Base-by-base conservation (phyloP, 2,329 filamentous ascomycete genomes). In the Aureobasidium mangrovei region DNA sequence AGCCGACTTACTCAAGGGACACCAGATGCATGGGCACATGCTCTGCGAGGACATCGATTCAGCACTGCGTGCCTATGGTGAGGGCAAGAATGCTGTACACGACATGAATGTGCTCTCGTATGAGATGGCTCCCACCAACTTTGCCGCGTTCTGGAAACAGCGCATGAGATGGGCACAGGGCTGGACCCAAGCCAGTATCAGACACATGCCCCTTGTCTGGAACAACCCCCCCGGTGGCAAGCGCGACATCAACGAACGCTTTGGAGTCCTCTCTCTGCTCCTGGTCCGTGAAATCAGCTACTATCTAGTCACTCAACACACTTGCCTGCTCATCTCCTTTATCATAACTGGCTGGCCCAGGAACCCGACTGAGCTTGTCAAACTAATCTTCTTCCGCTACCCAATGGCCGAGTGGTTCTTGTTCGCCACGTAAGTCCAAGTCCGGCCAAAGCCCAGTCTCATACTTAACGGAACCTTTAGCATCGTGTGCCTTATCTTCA, bases 11-110 rank as follows among this genome's bases (percentile, higher is more conserved):
- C 67, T 76, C 10, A 66, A 67, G 8, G 67, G 72, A n/a, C 61
- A 76, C 51, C 73, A 71, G 60, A 77, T 77, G 74, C 71, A 76
- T 55, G 72, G 70, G n/a, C 66, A 66, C 29, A 76, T 77, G 73
- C 60, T 77, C 6, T 76, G 74, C 2, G 74, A 77, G 58, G 74
- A 77, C 55, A 77, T 77, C 52, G 74, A 77, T 56, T 76, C 74
- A 2, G 72, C 74, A 0, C 61, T 77, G 4, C 67, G 74, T 29
- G 73, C 74, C 1, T 70, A 74, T 49, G 71, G 70, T 12, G 63
- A 65, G 9, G 73, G 73, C 28, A 69, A 69, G 33, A 69, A 71
- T 33, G 71, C 70, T 2, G 69, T 75, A 0, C 74, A 77, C 53
- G 74, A 77, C 51, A 67, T 76, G 55, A 77, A 77, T 44, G 73